Percentiles rank a stretch among this genome's conserved stretches.
phyloP scores from a whole-genome alignment of 2,329 filamentous ascomycete species.

The Diaporthe ampelina region DNA sequence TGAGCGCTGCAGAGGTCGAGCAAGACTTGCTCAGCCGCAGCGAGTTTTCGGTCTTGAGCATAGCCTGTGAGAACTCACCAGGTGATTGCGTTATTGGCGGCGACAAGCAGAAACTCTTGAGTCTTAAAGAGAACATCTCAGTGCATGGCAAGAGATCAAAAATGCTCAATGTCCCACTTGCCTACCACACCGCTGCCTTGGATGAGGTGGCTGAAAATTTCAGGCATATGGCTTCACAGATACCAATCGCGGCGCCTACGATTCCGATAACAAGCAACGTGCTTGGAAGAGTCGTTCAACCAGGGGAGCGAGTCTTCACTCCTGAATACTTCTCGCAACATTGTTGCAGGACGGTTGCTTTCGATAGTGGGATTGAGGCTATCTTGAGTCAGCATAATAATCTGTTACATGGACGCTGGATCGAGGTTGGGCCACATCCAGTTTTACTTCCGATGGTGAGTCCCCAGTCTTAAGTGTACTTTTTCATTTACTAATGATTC shows the following conservation, averaged over 20 bases:
- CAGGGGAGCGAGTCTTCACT: constrained; percentile 20
- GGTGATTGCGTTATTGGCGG: constrained; percentile 55
- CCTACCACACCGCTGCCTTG: constrained; percentile 5
- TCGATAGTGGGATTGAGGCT: constrained; percentile 19
- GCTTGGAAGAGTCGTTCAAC: constrained; percentile 25
- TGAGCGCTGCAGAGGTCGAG: constrained; percentile 47
- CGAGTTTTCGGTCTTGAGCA: constrained; percentile 76
- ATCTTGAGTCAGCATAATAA: background rate
- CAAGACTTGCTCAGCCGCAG: constrained; percentile 56
- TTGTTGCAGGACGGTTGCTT: constrained; percentile 1
- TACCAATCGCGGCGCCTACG: background rate
- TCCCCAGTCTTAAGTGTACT: no score
- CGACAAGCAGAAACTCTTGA: constrained; percentile 4
- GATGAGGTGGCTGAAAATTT: background rate
- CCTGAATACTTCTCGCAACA: constrained; percentile 4
- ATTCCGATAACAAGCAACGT: constrained; percentile 28
- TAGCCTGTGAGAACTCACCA: constrained; percentile 71
- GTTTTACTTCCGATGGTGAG: constrained; percentile 55
- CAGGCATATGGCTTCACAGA: constrained; percentile 37
- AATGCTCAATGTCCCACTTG: background rate
- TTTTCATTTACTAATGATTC: background rate
- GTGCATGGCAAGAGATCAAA: background rate
- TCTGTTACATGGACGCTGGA: constrained; percentile 55
- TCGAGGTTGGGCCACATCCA: constrained; percentile 79
- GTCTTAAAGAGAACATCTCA: constrained; percentile 29